phyloP scores from a whole-genome alignment of 768 basidiomycete genomes.

The Podaxis carcinomalis region DNA sequence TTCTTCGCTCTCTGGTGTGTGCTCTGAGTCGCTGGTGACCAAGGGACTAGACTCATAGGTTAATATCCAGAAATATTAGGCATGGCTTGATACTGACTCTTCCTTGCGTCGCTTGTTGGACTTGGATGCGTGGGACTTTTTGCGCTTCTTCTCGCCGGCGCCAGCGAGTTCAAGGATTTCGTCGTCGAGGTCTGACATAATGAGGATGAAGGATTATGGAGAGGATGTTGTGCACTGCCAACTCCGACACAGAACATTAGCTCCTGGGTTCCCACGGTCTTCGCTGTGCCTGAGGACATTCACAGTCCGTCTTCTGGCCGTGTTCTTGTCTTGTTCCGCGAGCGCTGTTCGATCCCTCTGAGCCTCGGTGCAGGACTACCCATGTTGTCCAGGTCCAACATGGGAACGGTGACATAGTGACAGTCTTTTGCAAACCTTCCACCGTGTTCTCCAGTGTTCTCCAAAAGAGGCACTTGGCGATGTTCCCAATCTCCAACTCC shows the following conservation, averaged over 20 bases:
- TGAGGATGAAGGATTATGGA: slow-evolving; percentile 1
- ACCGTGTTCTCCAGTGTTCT: background rate
- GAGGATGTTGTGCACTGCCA: background rate
- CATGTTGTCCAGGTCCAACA: background rate
- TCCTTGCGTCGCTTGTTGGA: slow-evolving; percentile 63
- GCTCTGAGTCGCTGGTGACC: slow-evolving; percentile 46
- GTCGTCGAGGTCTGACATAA: slow-evolving; percentile 56
- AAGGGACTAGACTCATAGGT: slow-evolving; percentile 8
- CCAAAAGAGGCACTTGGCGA: background rate
- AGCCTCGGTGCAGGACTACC: background rate
- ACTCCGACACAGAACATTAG: background rate
- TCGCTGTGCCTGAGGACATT: background rate
- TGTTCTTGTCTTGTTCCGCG: background rate
- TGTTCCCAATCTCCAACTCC: background rate
- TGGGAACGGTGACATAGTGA: background rate
- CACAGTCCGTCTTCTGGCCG: background rate
- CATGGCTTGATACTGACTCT: slow-evolving; percentile 45
- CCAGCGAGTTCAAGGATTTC: slow-evolving; percentile 82
- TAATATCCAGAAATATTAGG: slow-evolving; percentile 6
- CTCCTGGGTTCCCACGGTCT: slow-evolving; percentile 7
- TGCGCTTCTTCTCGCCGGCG: slow-evolving; percentile 61
- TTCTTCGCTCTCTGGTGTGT: slow-evolving; percentile 62
- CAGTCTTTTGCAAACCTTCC: background rate
- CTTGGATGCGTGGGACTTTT: slow-evolving; percentile 43
- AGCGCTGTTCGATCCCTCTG: background rate